Percentiles rank a stretch among this genome's conserved stretches.
Conservation (phyloP, 2,329 filamentous ascomycete species). For the Myriosclerotinia scirpicola region DNA sequence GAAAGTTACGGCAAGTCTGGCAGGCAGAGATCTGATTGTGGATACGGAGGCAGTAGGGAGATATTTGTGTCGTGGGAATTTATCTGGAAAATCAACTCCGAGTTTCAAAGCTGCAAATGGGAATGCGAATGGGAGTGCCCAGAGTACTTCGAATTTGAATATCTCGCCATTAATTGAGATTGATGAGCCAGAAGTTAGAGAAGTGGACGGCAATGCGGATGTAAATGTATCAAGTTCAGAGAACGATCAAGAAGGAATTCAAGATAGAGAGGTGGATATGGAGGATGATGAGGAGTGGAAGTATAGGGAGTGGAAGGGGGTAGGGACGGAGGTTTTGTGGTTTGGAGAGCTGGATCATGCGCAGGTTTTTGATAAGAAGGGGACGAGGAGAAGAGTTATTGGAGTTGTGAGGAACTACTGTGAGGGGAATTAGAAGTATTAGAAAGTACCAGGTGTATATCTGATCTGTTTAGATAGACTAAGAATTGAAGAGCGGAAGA, state of each 20-base stretch:
- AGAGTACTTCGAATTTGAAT: background rate
- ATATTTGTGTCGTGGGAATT: conserved; percentile 47
- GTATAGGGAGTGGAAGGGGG: conserved; percentile 38
- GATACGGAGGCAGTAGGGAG: conserved; percentile 52
- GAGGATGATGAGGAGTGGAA: conserved; percentile 37
- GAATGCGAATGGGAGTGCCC: conserved; percentile 12
- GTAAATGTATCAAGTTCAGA: background rate
- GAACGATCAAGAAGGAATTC: conserved; percentile 1
- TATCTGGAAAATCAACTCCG: conserved; percentile 13
- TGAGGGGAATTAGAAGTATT: conserved; percentile 12
- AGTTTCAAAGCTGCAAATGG: conserved; percentile 33
- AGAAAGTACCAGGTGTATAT: background rate
- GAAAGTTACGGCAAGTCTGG: conserved; percentile 51
- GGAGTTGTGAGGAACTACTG: conserved; percentile 39
- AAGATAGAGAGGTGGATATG: conserved; percentile 25
- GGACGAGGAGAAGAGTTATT: conserved; percentile 41
- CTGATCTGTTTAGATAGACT: no score
- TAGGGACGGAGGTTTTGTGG: conserved; percentile 52
- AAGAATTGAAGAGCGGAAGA: no score
- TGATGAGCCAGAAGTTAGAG: background rate
- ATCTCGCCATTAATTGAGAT: conserved; percentile 11
- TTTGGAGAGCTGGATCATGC: conserved; percentile 57
- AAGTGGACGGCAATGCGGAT: background rate
- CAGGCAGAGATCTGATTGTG: conserved; percentile 55
- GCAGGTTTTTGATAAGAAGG: conserved; percentile 49